Evolutionary conservation across 495 filamentous ascomycete genomes (phyloP).

Genomic region (Tetracladium setigerum): DNA sequence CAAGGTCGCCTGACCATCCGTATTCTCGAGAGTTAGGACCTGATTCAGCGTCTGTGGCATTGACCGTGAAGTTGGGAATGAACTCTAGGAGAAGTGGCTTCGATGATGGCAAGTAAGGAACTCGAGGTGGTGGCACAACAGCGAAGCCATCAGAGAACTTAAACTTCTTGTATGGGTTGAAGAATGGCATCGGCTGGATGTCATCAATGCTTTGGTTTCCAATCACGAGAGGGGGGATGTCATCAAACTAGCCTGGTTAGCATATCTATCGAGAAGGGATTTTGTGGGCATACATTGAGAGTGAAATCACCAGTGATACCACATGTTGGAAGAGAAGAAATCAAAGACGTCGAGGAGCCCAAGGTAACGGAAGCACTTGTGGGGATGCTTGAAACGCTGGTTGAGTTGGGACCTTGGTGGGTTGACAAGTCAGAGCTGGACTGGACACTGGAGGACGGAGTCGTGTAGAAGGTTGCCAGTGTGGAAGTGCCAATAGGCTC

Average conservation of each 20-base stretch:
- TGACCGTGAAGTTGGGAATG: slow-evolving; percentile 17
- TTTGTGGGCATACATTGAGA: slow-evolving; percentile 13
- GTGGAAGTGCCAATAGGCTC: background rate
- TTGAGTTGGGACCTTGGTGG: background rate
- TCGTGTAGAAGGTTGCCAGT: background rate
- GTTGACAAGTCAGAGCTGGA: background rate
- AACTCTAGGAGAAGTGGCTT: slow-evolving; percentile 17
- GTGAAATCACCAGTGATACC: slow-evolving; percentile 19
- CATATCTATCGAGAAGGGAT: background rate
- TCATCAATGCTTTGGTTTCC: slow-evolving; percentile 3
- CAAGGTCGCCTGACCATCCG: slow-evolving; percentile 17
- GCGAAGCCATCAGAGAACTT: slow-evolving; percentile 21
- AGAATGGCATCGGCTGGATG: slow-evolving; percentile 13
- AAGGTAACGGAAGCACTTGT: no score
- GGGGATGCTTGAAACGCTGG: background rate
- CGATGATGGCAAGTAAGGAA: slow-evolving; percentile 18
- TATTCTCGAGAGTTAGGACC: slow-evolving; percentile 15
- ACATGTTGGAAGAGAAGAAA: slow-evolving; percentile 13
- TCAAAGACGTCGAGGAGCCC: background rate
- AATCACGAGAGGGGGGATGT: slow-evolving; percentile 17
- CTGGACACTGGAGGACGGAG: background rate
- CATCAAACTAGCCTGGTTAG: slow-evolving; percentile 21
- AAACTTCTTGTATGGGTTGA: slow-evolving; percentile 24
- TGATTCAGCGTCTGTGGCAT: slow-evolving; percentile 2
- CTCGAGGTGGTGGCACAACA: slow-evolving; percentile 23